Percentiles rank a stretch among this genome's conserved stretches.
Conservation (phyloP, 2,329 filamentous ascomycete species). For the Thielaviopsis ethacetica region DNA sequence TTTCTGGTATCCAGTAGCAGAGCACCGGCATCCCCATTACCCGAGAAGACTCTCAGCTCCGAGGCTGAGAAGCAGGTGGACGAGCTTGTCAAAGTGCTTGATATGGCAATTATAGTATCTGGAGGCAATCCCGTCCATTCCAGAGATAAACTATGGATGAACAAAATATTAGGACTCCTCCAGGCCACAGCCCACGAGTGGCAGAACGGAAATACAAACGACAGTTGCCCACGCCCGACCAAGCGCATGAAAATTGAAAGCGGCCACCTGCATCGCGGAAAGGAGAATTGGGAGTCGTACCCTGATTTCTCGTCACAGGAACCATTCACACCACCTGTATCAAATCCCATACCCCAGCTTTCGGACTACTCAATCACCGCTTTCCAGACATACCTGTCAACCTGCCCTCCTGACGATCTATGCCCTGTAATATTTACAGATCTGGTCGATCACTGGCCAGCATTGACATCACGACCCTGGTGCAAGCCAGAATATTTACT, state of each 20-base stretch:
- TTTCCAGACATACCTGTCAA: slow-evolving; percentile 46
- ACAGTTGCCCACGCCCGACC: slow-evolving; percentile 4
- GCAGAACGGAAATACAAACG: background rate
- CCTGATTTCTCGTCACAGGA: slow-evolving; percentile 6
- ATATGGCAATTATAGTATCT: slow-evolving; percentile 53
- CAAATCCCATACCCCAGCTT: slow-evolving; percentile 24
- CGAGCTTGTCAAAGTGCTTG: slow-evolving; percentile 47
- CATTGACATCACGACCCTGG: slow-evolving; percentile 54
- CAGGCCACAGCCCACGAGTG: slow-evolving; percentile 1
- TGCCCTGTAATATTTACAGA: slow-evolving; percentile 55
- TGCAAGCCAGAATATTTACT: slow-evolving; percentile 56
- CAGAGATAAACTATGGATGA: slow-evolving; percentile 10
- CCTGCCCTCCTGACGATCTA: slow-evolving; percentile 14
- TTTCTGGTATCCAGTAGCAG: background rate
- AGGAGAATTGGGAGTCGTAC: slow-evolving; percentile 1
- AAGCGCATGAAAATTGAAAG: slow-evolving; percentile 8
- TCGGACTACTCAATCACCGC: slow-evolving; percentile 34
- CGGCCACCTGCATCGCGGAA: background rate
- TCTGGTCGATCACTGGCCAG: slow-evolving; percentile 58
- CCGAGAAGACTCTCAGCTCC: background rate
- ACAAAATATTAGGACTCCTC: slow-evolving; percentile 9
- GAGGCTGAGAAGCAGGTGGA: slow-evolving; percentile 24
- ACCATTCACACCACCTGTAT: slow-evolving; percentile 26
- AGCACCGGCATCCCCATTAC: too few species aligned
- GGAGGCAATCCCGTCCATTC: slow-evolving; percentile 17